These are phyloP conservation scores for Fusarium paranaense DNA, from an alignment of 2,329 filamentous ascomycete genomes.

Conservation along the genomic window DNA sequence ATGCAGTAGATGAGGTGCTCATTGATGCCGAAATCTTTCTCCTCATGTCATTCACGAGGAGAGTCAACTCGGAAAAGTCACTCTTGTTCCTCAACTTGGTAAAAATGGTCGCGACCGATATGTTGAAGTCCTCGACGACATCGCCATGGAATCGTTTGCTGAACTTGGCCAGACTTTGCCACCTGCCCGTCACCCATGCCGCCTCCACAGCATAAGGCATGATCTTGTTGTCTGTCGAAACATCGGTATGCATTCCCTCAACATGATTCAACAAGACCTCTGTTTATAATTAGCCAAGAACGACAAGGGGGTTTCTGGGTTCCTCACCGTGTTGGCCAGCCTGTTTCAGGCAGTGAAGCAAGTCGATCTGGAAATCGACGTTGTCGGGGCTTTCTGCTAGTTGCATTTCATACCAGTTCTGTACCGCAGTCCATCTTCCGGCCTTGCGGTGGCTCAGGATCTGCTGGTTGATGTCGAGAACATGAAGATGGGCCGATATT, in stretches of 20 bases:
- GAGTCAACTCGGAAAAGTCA: conserved; percentile 64
- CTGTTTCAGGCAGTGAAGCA: conserved; percentile 90
- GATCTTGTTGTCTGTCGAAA: conserved; percentile 68
- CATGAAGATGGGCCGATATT: conserved; percentile 86
- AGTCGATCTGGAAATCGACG: conserved; percentile 80
- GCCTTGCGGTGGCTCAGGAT: conserved; percentile 93
- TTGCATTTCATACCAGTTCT: conserved; percentile 97
- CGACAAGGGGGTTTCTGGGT: conserved; percentile 40
- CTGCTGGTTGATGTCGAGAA: conserved; percentile 93
- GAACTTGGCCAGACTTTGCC: conserved; percentile 79
- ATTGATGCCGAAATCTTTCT: conserved; percentile 79
- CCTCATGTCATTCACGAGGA: conserved; percentile 72
- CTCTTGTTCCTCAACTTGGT: conserved; percentile 69
- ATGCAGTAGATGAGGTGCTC: conserved; percentile 81
- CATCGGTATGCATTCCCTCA: conserved; percentile 74
- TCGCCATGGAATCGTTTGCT: conserved; percentile 66
- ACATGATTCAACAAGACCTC: conserved; percentile 89
- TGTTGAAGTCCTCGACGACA: conserved; percentile 75
- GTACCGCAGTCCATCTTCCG: conserved; percentile 91
- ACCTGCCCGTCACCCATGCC: conserved; percentile 88
- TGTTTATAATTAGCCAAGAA: conserved; percentile 51
- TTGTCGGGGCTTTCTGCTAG: conserved; percentile 83
- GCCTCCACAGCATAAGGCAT: conserved; percentile 91
- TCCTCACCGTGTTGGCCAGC: conserved; percentile 92
- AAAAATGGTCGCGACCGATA: conserved; percentile 74